phyloP scores from a whole-genome alignment of 768 basidiomycete species.

The Psilocybe cyanescens region DNA sequence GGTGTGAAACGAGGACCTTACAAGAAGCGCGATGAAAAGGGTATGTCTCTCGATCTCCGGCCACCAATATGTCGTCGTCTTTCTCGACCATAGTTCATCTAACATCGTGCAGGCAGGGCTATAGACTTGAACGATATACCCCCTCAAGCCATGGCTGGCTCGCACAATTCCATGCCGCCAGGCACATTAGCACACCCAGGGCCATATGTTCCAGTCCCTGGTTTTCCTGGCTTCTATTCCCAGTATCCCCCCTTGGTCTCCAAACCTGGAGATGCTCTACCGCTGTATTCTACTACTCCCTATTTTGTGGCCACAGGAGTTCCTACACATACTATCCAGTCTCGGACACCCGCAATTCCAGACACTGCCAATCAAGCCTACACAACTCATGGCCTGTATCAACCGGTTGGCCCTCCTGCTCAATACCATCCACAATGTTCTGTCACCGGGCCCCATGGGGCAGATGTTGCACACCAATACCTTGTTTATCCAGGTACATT shows the following conservation, averaged over 20 bases:
- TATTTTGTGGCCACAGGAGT: slow-evolving; percentile 47
- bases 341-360: slow-evolving; percentile 37
- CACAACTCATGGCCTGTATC: slow-evolving; percentile 27
- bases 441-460: slow-evolving; percentile 33
- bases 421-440: slow-evolving; percentile 31
- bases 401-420: slow-evolving; percentile 22
- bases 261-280: slow-evolving; percentile 55
- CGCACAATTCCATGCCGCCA: slow-evolving; percentile 42
- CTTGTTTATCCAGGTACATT: slow-evolving; percentile 21
- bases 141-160: slow-evolving; percentile 44
- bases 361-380: slow-evolving; percentile 43
- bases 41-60: slow-evolving; percentile 46
- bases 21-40: slow-evolving; percentile 95
- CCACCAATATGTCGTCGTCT: slow-evolving; percentile 5
- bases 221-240: slow-evolving; percentile 58
- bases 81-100: slow-evolving; percentile 41
- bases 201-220: slow-evolving; percentile 52
- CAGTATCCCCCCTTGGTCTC: slow-evolving; percentile 54
- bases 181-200: slow-evolving; percentile 50
- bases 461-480: slow-evolving; percentile 29
- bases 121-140: slow-evolving; percentile 45
- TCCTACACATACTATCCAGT: slow-evolving; percentile 38
- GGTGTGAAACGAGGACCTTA: slow-evolving; percentile 87
- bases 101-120: slow-evolving; percentile 63
- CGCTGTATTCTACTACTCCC: slow-evolving; percentile 52